These are phyloP conservation scores for Sophora flavescens DNA, from an alignment of 306 rosid genomes.

Conservation along the genomic window DNA sequence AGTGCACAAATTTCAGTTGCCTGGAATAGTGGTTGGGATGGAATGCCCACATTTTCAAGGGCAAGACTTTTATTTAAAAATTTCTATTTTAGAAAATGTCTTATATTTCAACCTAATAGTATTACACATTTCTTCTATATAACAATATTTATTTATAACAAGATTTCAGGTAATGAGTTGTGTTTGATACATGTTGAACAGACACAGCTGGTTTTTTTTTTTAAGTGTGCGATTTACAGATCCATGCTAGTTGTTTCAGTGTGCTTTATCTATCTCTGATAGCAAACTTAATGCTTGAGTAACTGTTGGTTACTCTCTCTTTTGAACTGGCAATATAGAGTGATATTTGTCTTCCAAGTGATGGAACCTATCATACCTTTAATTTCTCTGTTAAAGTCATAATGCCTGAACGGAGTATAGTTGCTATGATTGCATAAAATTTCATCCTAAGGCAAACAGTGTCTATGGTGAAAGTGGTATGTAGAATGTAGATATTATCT, in stretches of 20 bases:
- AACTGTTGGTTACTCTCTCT: constrained; percentile 1
- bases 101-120: neutral
- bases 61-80: neutral
- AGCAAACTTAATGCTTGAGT: neutral
- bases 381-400: neutral
- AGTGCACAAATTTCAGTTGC: neutral
- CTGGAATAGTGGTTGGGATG: neutral
- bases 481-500: neutral
- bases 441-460: constrained; percentile 1
- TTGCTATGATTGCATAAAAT: neutral
- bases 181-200: constrained; percentile 12
- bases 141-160: constrained; percentile 13
- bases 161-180: neutral
- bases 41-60: neutral
- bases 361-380: constrained; percentile 30
- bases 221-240: neutral
- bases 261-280: neutral
- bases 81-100: neutral
- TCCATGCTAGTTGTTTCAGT: neutral
- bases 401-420: constrained; percentile 7
- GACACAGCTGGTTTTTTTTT: constrained; percentile 17
- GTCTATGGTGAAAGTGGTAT: constrained; percentile 16
- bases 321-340: neutral
- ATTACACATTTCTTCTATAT: neutral
- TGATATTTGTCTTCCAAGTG: neutral